Base-by-base conservation (phyloP, 768 basidiomycete species). In the Punctularia strigosozonata region DNA sequence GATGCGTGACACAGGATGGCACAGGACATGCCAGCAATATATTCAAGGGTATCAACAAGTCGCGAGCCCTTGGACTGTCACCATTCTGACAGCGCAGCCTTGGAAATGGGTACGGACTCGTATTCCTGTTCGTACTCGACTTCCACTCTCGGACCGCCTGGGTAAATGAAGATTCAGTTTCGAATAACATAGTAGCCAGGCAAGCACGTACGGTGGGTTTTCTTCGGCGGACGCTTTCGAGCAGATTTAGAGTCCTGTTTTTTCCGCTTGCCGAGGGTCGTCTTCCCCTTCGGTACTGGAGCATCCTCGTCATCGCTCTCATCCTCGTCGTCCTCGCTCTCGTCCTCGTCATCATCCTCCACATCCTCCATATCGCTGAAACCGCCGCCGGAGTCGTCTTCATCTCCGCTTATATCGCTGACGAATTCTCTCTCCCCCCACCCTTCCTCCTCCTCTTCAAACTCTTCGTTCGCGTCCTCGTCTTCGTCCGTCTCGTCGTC, bases 41-140 rank as follows among this genome's bases (percentile, higher is more conserved):
- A n/a, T n/a, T n/a, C n/a, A n/a, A n/a, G n/a, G n/a, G n/a, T n/a
- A n/a, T n/a, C n/a, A n/a, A n/a, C n/a, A n/a, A n/a, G n/a, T n/a
- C n/a, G n/a, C n/a, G n/a, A n/a, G n/a, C n/a, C n/a, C n/a, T n/a
- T n/a, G n/a, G n/a, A n/a, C 12, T 26, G 22, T 36, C 47, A 57
- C 56, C 56, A 57, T 28, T 44, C 51, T 5, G 48, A 49, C 8
- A 55, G 28, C 14, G 45, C 43, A 36, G 54, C 50, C 41, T 54
- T 55, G 19, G 56, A 54, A 32, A 57, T 52, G 12, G 56, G 33
- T 13, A 34, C 33, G 7, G 33, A 10, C 7, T 19, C 33, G 13
- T 8, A 8, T 34, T 95, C 92, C 56, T 87, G 77, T 58, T 98
- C 92, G 75, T 95, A 95, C 60, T 97, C 94, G 51, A 98, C 81